These are phyloP conservation scores for Orbilia brochopaga DNA, from an alignment of 2,329 filamentous ascomycete species.

Conservation along the genomic window DNA sequence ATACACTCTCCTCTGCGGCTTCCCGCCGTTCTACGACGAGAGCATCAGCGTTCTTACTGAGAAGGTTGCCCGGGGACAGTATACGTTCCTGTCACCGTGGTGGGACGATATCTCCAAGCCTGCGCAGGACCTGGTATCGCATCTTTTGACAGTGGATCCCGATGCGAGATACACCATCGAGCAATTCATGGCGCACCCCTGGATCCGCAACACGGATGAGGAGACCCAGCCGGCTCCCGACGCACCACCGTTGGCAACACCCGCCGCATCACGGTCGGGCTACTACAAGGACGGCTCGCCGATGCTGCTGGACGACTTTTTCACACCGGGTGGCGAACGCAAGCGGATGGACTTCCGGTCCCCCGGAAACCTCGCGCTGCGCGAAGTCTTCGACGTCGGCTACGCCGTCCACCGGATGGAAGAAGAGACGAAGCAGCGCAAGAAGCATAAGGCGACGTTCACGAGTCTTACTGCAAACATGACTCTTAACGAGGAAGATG, in stretches of 20 bases:
- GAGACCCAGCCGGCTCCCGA: conserved; percentile 71
- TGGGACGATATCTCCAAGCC: conserved; percentile 98
- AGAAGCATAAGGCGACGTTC: conserved; percentile 77
- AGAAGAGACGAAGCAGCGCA: conserved; percentile 89
- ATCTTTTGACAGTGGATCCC: conserved; percentile 91
- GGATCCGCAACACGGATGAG: conserved; percentile 77
- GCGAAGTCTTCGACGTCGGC: conserved; percentile 97
- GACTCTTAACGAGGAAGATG: conserved; percentile 68
- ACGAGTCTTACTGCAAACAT: conserved; percentile 71
- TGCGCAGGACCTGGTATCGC: conserved; percentile 90
- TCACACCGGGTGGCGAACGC: conserved; percentile 60
- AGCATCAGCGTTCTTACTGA: conserved; percentile 96
- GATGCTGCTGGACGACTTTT: conserved; percentile 63
- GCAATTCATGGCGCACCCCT: conserved; percentile 92
- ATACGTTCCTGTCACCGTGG: conserved; percentile 97
- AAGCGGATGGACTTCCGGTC: conserved; percentile 90
- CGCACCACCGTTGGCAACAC: conserved; percentile 74
- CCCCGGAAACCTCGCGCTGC: conserved; percentile 89
- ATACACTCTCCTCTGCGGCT: conserved; percentile 95
- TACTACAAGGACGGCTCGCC: conserved; percentile 64
- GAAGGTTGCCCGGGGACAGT: conserved; percentile 95
- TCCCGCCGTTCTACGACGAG: conserved; percentile 98
- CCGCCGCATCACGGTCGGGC: conserved; percentile 62
- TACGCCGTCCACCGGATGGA: conserved; percentile 97
- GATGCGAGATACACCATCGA: conserved; percentile 92